A percentile compares a stretch with the other conserved stretches of the same genome.
phyloP scores from a whole-genome alignment of 495 filamentous ascomycete species.

The Neurospora sp. region DNA sequence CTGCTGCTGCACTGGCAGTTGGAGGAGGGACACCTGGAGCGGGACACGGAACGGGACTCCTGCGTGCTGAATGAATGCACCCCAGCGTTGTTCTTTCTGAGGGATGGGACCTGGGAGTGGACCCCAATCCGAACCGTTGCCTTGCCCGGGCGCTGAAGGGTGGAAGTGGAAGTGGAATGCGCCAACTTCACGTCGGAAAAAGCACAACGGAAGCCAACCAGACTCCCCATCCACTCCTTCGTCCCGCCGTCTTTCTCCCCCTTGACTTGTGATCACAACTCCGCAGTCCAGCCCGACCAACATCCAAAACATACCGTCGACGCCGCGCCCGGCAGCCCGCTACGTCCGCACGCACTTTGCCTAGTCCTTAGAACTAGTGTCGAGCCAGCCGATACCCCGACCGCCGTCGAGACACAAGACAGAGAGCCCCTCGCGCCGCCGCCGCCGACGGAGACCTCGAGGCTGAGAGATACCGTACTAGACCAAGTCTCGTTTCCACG shows the following conservation, averaged over 20 bases:
- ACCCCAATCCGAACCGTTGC: not conserved
- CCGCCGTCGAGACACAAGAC: not conserved
- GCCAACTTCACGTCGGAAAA: conserved; percentile 26
- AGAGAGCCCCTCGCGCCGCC: not conserved
- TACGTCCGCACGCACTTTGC: not conserved
- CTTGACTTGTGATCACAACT: not conserved
- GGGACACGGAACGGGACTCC: not conserved
- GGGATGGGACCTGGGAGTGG: not conserved
- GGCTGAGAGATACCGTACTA: not conserved
- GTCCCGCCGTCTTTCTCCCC: not conserved
- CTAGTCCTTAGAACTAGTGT: not conserved
- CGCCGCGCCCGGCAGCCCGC: not conserved
- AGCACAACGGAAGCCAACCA: conserved; percentile 5
- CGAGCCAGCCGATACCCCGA: not conserved
- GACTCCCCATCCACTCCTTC: not conserved
- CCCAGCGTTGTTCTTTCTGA: not conserved
- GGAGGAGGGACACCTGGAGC: not conserved
- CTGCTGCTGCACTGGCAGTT: not conserved
- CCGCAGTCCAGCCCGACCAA: not conserved
- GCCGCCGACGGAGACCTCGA: not conserved
- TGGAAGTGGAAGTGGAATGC: conserved; percentile 4
- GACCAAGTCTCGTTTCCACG: not conserved
- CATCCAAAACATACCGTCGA: not conserved
- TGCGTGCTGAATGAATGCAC: not conserved
- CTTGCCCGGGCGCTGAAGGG: not conserved